Evolutionary conservation across 306 rosid species (phyloP).

Genomic region (Medicago arabica): DNA sequence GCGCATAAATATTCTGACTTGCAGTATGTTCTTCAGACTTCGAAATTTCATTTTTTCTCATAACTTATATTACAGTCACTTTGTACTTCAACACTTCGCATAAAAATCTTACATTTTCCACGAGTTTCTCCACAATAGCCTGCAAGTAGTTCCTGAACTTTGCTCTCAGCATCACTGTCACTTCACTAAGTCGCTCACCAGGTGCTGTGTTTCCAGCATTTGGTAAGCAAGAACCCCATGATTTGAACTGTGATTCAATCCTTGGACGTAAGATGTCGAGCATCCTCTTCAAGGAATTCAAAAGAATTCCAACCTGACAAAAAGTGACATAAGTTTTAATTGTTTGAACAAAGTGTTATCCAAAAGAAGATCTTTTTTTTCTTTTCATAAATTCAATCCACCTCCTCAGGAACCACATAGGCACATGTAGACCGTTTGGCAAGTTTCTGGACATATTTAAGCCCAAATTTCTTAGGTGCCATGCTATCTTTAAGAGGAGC

Average conservation of each 20-base stretch:
- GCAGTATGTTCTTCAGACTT: background rate
- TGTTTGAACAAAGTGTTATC: slow-evolving; percentile 8
- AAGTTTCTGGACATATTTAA: slow-evolving; percentile 95
- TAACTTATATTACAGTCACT: too few relatives aligned
- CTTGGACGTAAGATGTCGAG: slow-evolving; percentile 86
- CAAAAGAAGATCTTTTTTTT: slow-evolving; percentile 4
- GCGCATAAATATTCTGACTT: slow-evolving; percentile 10
- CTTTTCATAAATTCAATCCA: slow-evolving; percentile 43
- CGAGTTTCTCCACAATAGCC: slow-evolving; percentile 88
- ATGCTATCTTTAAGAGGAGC: slow-evolving; percentile 87
- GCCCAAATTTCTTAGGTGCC: slow-evolving; percentile 92
- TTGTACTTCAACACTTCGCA: too few relatives aligned
- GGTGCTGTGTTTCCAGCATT: slow-evolving; percentile 81
- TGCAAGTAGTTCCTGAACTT: slow-evolving; percentile 90
- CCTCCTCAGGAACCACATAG: slow-evolving; percentile 89
- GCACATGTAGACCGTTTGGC: slow-evolving; percentile 72
- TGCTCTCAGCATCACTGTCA: slow-evolving; percentile 95
- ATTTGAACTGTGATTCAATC: slow-evolving; percentile 83
- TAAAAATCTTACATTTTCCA: slow-evolving; percentile 76
- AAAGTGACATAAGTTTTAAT: slow-evolving; percentile 32
- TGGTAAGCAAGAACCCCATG: slow-evolving; percentile 95
- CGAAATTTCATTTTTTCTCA: too few relatives aligned
- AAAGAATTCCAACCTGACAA: slow-evolving; percentile 81
- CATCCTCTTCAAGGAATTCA: slow-evolving; percentile 96
- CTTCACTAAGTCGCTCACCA: slow-evolving; percentile 98